These are phyloP conservation scores for Bifiguratus adelaidae DNA, from an alignment of 192 early-diverging fungal species.

Conservation along the genomic window DNA sequence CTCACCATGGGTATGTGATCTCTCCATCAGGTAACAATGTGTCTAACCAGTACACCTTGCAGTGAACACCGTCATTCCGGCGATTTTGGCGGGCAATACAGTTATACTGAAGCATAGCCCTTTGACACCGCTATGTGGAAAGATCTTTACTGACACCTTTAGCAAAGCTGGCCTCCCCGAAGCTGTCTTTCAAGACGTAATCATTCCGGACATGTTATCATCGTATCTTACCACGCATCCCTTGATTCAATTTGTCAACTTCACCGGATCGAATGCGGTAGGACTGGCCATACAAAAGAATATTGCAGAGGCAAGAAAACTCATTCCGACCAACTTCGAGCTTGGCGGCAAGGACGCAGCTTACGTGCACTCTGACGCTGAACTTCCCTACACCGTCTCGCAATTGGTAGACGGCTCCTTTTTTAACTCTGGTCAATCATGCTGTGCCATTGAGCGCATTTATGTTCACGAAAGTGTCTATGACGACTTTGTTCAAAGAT, in stretches of 20 bases:
- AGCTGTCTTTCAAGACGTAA: constrained; percentile 51
- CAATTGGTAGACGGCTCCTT: constrained; percentile 71
- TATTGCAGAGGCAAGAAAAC: constrained; percentile 60
- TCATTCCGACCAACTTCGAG: constrained; percentile 53
- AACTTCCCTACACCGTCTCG: constrained; percentile 60
- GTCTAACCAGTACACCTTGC: constrained; percentile 4
- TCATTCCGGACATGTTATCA: constrained; percentile 34
- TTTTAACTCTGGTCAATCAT: constrained; percentile 77
- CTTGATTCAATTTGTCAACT: constrained; percentile 52
- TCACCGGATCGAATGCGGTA: constrained; percentile 68
- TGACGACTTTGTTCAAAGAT: constrained; percentile 55
- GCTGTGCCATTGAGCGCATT: constrained; percentile 70
- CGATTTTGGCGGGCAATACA: constrained; percentile 66
- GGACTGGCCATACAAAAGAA: too few relatives aligned
- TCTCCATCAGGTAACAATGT: background rate
- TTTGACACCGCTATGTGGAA: constrained; percentile 68
- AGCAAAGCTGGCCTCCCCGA: constrained; percentile 56
- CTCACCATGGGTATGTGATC: constrained; percentile 31
- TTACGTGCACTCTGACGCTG: constrained; percentile 62
- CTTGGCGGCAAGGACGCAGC: constrained; percentile 83
- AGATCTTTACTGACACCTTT: constrained; percentile 53
- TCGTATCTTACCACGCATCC: constrained; percentile 45
- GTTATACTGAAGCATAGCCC: constrained; percentile 73
- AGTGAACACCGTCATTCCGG: constrained; percentile 71
- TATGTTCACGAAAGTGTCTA: constrained; percentile 68